Evolutionary conservation across 2,329 filamentous ascomycete species (phyloP).

Genomic region (Drechslerella coelobrocha): DNA sequence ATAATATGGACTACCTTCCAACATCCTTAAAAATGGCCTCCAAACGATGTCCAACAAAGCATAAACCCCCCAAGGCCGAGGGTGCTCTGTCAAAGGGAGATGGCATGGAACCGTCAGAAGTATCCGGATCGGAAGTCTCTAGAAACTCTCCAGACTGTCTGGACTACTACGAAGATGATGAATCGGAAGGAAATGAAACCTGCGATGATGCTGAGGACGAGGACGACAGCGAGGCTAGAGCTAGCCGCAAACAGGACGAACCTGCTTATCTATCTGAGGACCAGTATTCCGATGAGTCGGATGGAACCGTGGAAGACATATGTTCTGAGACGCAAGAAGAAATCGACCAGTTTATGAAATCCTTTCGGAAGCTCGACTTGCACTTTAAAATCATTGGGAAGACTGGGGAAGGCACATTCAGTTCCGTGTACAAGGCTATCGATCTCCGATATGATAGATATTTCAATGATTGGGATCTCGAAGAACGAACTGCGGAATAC

Average conservation of each 20-base stretch:
- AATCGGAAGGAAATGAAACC: slow-evolving; percentile 53
- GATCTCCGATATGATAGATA: slow-evolving; percentile 84
- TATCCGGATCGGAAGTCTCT: slow-evolving; percentile 13
- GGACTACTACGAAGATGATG: slow-evolving; percentile 59
- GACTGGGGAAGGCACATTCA: slow-evolving; percentile 99
- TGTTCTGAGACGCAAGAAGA: slow-evolving; percentile 74
- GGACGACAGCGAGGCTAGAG: slow-evolving; percentile 16
- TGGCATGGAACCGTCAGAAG: background rate
- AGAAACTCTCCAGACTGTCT: slow-evolving; percentile 50
- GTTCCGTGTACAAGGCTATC: slow-evolving; percentile 98
- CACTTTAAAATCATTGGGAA: slow-evolving; percentile 91
- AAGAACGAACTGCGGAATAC: slow-evolving; percentile 59
- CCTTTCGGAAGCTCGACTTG: slow-evolving; percentile 81
- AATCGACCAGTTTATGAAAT: slow-evolving; percentile 81
- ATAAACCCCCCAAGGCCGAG: slow-evolving; percentile 11
- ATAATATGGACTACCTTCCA: background rate
- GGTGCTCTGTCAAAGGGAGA: background rate
- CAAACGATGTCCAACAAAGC: background rate
- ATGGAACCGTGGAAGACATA: slow-evolving; percentile 58
- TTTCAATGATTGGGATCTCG: slow-evolving; percentile 84
- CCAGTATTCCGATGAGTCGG: slow-evolving; percentile 52
- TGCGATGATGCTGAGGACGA: slow-evolving; percentile 13
- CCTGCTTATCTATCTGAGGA: slow-evolving; percentile 24
- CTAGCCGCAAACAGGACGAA: slow-evolving; percentile 13
- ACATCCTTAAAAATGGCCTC: background rate